These are phyloP conservation scores for Monosporascus sp. DNA, from an alignment of 2,329 filamentous ascomycete species.

Conservation along the genomic window DNA sequence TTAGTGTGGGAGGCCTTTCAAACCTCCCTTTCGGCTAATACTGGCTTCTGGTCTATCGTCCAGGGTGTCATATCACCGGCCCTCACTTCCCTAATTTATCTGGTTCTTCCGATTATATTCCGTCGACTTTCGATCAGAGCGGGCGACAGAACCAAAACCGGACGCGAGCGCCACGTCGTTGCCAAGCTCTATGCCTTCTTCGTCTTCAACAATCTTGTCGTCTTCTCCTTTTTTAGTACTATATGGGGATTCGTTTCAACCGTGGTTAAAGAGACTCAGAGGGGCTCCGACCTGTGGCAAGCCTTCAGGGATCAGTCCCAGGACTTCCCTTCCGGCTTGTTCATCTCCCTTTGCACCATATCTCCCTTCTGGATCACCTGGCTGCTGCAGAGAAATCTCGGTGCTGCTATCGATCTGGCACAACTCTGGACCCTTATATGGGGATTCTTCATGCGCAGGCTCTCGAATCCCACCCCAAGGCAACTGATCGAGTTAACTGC, in stretches of 20 bases:
- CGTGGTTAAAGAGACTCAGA: conserved; percentile 54
- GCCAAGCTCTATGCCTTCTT: conserved; percentile 93
- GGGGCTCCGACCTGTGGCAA: conserved; percentile 59
- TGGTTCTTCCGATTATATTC: conserved; percentile 86
- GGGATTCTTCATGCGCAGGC: conserved; percentile 79
- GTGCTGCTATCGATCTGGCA: conserved; percentile 87
- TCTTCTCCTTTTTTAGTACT: conserved; percentile 88
- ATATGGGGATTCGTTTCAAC: conserved; percentile 67
- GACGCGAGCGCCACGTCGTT: conserved; percentile 84
- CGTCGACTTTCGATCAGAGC: conserved; percentile 76
- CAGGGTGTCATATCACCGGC: conserved; percentile 90
- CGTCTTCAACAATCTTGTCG: conserved; percentile 91
- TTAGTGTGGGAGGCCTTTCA: conserved; percentile 74
- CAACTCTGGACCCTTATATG: conserved; percentile 81
- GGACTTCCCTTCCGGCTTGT: conserved; percentile 57
- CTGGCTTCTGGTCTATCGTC: conserved; percentile 72
- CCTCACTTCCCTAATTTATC: conserved; percentile 79
- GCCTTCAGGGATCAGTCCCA: conserved; percentile 53
- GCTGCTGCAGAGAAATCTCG: conserved; percentile 86
- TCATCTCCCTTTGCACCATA: conserved; percentile 71
- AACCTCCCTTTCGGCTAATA: conserved; percentile 54
- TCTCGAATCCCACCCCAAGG: conserved; percentile 80
- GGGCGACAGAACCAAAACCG: conserved; percentile 88
- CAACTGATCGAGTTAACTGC: conserved; percentile 90
- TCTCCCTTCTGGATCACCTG: conserved; percentile 94